Conservation (phyloP, 768 basidiomycete genomes). For the Lactarius psammicola region DNA sequence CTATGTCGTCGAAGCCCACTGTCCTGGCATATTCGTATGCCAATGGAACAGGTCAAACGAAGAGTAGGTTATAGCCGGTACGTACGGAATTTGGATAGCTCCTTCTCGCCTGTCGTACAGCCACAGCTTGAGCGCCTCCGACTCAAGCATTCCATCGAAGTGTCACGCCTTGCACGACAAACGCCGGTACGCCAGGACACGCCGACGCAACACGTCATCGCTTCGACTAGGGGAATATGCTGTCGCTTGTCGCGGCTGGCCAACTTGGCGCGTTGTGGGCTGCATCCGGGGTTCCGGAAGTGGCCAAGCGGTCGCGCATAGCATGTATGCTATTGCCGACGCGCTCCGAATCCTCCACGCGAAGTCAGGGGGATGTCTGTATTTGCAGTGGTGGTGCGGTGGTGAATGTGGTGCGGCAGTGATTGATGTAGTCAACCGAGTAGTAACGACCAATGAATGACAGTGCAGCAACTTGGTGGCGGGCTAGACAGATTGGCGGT, state of each 20-base stretch:
- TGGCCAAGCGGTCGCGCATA: not conserved
- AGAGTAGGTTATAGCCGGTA: not conserved
- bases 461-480: not conserved
- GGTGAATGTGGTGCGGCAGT: no score
- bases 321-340: not conserved
- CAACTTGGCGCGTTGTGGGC: not conserved
- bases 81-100: conserved; percentile 1
- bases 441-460: not conserved
- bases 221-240: not conserved
- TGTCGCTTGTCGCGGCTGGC: not conserved
- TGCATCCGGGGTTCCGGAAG: not conserved
- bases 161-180: not conserved
- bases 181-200: not conserved
- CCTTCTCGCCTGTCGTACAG: not conserved
- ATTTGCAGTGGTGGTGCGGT: not conserved
- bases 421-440: not conserved
- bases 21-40: not conserved
- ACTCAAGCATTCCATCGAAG: not conserved
- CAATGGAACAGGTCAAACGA: not conserved
- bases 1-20: not conserved
- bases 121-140: not conserved
- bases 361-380: not conserved
- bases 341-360: not conserved
- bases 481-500: not conserved
- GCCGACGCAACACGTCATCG: not conserved